Base-by-base conservation (phyloP, 345 rosid species). In the Acer campestre region DNA sequence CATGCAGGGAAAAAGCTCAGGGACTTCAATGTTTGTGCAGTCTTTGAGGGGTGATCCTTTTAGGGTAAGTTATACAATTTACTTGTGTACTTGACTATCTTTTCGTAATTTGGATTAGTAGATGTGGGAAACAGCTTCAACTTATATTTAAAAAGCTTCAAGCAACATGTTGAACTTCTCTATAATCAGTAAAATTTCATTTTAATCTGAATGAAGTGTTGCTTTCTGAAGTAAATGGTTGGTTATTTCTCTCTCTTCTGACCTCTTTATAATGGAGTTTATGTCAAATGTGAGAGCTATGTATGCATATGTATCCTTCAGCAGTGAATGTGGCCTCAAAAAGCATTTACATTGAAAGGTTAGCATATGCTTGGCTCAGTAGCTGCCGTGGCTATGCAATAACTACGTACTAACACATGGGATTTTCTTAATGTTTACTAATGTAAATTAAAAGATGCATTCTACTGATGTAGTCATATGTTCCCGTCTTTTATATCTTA, bases 31-130 rank as follows among this genome's bases (percentile, higher is more conserved):
- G 97, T 95, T 88, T 63, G 98, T 95, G 85, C 98, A 95, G 82
- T 93, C 97, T 74, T 76, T 95, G 81, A 92, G 98, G 76, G 97
- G 98, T 25, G 98, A 95, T 79, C 98, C 98, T 38, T 90, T 89
- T 81, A 88, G 94, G 82, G 98, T 95, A 77, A 89, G 97, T 84
- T 72, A 23, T 64, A 3, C 68, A 46, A n/a, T 76, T 75, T 73
- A 8, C 70, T 63, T 42, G 44, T 31, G 38, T 62, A 68, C 53
- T 17, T 0, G 11, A 73, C 20, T 25, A 49, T 40, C 29, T 49
- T 27, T 59, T 12, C 14, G 35, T n/a, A n/a, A 74, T 22, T 55
- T 35, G 11, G 7, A 64, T 53, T 55, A 20, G 1, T 23, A 61
- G 64, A 59, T 6, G 8, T 25, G 42, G 22, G 55, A 49, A 67